Evolutionary conservation across 129 eudicot species (phyloP).

Genomic region (Centrapalus pauciflorus): DNA sequence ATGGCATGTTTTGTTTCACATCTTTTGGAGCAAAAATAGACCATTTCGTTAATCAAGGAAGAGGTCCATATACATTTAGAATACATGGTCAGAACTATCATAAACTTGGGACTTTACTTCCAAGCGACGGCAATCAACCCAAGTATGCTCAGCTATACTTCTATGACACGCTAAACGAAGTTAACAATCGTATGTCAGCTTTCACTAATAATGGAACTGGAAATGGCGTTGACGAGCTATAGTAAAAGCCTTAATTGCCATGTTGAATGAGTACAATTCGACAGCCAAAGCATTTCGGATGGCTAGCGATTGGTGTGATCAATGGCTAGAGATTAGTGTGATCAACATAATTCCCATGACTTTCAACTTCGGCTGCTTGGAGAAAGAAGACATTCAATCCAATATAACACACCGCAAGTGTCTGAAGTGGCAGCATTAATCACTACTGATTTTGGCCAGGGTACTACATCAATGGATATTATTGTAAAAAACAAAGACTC

Average conservation of each 20-base stretch:
- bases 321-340: neutral
- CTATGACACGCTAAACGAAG: neutral
- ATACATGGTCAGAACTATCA: no score
- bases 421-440: constrained; percentile 21
- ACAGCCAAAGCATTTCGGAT: neutral
- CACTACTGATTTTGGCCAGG: neutral
- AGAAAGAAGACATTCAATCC: neutral
- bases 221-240: neutral
- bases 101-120: no score
- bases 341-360: neutral
- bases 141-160: neutral
- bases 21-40: no score
- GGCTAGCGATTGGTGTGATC: no score
- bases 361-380: neutral
- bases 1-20: no score
- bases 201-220: neutral
- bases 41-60: no score
- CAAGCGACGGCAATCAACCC: neutral
- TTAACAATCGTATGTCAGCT: neutral
- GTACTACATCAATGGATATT: constrained; percentile 1
- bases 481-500: constrained; percentile 7
- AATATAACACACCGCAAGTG: neutral
- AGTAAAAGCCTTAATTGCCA: neutral
- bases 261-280: neutral
- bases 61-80: no score